phyloP scores from a whole-genome alignment of 768 basidiomycete genomes.

The Lactifluus piperatus region DNA sequence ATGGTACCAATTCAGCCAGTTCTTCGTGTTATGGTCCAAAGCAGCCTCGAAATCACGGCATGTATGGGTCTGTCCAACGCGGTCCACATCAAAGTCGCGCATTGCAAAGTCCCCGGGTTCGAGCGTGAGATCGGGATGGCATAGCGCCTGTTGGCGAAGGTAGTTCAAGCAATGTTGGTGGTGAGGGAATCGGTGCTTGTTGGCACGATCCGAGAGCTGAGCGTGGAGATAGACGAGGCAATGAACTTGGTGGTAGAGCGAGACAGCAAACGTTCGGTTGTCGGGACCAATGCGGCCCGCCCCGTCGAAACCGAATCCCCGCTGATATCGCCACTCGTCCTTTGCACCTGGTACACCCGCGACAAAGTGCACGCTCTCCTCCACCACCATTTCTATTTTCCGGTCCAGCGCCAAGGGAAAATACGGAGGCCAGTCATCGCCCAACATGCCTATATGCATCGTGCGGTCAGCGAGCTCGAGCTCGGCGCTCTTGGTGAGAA shows the following conservation, averaged over 20 bases:
- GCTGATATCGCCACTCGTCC: neutral
- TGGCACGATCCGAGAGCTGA: slow-evolving; percentile 21
- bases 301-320: slow-evolving; percentile 4
- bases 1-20: neutral
- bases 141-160: slow-evolving; percentile 31
- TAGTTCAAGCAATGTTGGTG: slow-evolving; percentile 34
- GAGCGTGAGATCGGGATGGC: slow-evolving; percentile 31
- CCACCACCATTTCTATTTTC: slow-evolving; percentile 6
- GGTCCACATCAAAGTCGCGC: slow-evolving; percentile 26
- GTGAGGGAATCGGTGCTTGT: slow-evolving; percentile 23
- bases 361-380: slow-evolving; percentile 4
- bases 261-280: slow-evolving; percentile 24
- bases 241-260: slow-evolving; percentile 43
- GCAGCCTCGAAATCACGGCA: slow-evolving; percentile 30
- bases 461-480: too few species aligned
- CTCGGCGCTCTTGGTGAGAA: too few species aligned
- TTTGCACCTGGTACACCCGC: neutral
- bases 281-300: neutral
- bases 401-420: neutral
- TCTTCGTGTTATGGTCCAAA: neutral
- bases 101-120: slow-evolving; percentile 25
- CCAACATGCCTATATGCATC: neutral
- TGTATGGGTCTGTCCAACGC: slow-evolving; percentile 26
- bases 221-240: slow-evolving; percentile 28
- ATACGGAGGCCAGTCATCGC: slow-evolving; percentile 1